Evolutionary conservation across 1,139 yeast genomes (phyloP).

Genomic region (Kazachstania sp.): DNA sequence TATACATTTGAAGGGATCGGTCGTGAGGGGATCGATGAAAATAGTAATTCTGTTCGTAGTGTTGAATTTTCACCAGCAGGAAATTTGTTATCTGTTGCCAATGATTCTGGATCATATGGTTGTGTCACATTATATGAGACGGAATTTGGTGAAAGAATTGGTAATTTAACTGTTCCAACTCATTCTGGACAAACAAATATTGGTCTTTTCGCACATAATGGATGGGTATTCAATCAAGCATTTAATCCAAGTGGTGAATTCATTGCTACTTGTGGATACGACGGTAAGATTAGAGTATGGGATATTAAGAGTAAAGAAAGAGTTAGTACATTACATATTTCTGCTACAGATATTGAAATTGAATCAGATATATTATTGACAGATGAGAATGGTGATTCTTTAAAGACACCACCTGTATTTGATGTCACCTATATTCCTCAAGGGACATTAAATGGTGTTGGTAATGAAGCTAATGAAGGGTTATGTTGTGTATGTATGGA

Average conservation of each 20-base stretch:
- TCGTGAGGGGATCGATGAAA: slow-evolving; percentile 32
- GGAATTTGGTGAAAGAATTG: slow-evolving; percentile 78
- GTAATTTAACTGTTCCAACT: slow-evolving; percentile 59
- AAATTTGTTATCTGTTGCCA: slow-evolving; percentile 69
- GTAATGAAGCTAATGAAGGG: slow-evolving; percentile 72
- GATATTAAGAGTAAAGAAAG: slow-evolving; percentile 66
- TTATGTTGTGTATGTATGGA: slow-evolving; percentile 79
- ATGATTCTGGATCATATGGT: slow-evolving; percentile 72
- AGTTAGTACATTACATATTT: slow-evolving; percentile 62
- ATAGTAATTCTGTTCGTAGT: slow-evolving; percentile 54
- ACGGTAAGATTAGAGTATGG: slow-evolving; percentile 79
- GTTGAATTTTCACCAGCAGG: slow-evolving; percentile 73
- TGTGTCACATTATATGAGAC: slow-evolving; percentile 76
- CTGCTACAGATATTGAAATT: slow-evolving; percentile 53
- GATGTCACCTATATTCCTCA: slow-evolving; percentile 52
- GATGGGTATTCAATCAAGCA: slow-evolving; percentile 76
- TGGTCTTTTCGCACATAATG: slow-evolving; percentile 78
- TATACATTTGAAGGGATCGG: slow-evolving; percentile 59
- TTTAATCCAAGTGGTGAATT: slow-evolving; percentile 73
- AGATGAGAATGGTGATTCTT: slow-evolving; percentile 32
- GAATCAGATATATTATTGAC: slow-evolving; percentile 39
- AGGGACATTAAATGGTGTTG: slow-evolving; percentile 55
- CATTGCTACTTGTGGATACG: slow-evolving; percentile 72
- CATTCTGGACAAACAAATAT: slow-evolving; percentile 44
- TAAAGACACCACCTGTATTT: slow-evolving; percentile 41